Percentiles rank a stretch among this genome's conserved stretches.
Conservation (phyloP, 306 rosid species). For the Mimosa pudica region DNA sequence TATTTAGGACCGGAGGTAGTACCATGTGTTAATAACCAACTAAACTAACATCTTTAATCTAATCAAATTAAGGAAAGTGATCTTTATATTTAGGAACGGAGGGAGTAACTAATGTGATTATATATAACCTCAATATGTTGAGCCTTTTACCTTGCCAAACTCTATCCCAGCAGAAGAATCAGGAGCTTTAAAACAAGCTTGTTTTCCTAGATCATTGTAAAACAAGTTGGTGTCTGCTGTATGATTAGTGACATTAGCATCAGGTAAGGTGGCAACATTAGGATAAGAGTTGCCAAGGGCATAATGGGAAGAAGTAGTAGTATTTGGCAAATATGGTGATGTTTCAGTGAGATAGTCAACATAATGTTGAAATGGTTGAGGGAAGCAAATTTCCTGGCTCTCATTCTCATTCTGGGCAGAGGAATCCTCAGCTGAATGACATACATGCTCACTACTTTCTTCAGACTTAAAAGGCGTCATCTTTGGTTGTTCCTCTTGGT, state of each 20-base stretch:
- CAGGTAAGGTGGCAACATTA: constrained; percentile 32
- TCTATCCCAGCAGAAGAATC: constrained; percentile 52
- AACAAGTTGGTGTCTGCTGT: constrained; percentile 42
- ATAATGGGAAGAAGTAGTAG: constrained; percentile 41
- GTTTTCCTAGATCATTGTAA: constrained; percentile 43
- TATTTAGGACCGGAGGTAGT: too few relatives aligned
- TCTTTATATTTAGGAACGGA: too few relatives aligned
- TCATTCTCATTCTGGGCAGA: constrained; percentile 43
- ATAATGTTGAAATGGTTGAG: constrained; percentile 47
- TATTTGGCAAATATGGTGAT: constrained; percentile 47
- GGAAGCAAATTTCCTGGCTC: constrained; percentile 48
- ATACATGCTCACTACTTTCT: constrained; percentile 40
- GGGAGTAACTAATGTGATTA: too few relatives aligned
- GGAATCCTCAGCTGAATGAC: constrained; percentile 39
- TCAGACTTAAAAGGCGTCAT: constrained; percentile 32
- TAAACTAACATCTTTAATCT: too few relatives aligned
- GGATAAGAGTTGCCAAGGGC: constrained; percentile 47
- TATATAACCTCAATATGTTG: neutral
- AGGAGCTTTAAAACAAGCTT: constrained; percentile 40
- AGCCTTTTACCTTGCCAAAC: constrained; percentile 48
- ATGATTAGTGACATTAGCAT: constrained; percentile 37
- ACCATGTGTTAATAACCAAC: too few relatives aligned
- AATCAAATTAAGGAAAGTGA: too few relatives aligned
- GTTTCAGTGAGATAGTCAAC: constrained; percentile 64
- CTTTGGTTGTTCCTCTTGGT: constrained; percentile 40